These are phyloP conservation scores for Hanseniaspora occidentalis DNA, from an alignment of 805 yeast genomes.

Conservation along the genomic window DNA sequence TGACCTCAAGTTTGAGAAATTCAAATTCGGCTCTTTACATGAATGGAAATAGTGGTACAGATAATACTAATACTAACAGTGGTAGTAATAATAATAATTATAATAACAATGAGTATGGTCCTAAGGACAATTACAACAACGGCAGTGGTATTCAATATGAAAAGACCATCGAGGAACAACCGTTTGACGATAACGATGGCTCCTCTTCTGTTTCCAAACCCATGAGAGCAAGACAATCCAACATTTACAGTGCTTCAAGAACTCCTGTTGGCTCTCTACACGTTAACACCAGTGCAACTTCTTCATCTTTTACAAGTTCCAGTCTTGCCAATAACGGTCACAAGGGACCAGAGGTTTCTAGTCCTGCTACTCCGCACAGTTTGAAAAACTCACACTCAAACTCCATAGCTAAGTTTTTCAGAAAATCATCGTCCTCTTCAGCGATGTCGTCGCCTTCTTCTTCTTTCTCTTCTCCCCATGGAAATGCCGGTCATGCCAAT, in stretches of 20 bases:
- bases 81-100: neutral
- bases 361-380: conserved; percentile 4
- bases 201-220: conserved; percentile 26
- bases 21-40: neutral
- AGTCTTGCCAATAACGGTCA: neutral
- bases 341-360: neutral
- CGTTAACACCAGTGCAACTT: neutral
- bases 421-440: neutral
- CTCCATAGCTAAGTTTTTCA: conserved; percentile 4
- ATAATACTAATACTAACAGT: neutral
- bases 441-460: no score
- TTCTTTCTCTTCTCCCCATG: neutral
- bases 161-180: neutral
- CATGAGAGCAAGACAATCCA: conserved; percentile 22
- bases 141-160: neutral
- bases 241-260: conserved; percentile 25
- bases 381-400: conserved; percentile 3
- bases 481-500: neutral
- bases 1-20: conserved; percentile 5
- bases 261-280: conserved; percentile 18
- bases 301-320: neutral
- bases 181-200: conserved; percentile 14
- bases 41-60: neutral
- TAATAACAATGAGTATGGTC: neutral
- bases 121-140: no score